Conservation (phyloP, 352 stramenopile genomes). For the Phytophthora boehmeriae region DNA sequence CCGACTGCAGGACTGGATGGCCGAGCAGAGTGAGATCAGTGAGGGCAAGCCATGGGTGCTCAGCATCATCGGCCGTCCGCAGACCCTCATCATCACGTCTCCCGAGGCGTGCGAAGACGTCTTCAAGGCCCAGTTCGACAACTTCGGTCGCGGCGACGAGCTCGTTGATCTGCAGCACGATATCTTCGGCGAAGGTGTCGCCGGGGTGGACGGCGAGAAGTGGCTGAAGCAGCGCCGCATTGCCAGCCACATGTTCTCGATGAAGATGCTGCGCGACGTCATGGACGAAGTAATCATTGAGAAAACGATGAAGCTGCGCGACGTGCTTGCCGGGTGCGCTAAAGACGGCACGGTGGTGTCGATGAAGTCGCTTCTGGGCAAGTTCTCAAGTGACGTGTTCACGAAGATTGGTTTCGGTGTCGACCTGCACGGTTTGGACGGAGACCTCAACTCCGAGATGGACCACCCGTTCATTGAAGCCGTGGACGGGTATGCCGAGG, state of each 20-base stretch:
- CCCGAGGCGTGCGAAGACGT: constrained; percentile 37
- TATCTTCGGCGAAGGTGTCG: constrained; percentile 66
- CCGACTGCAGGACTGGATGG: constrained; percentile 65
- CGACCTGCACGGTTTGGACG: constrained; percentile 52
- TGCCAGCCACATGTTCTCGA: constrained; percentile 82
- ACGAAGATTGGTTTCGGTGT: constrained; percentile 77
- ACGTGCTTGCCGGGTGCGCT: constrained; percentile 31
- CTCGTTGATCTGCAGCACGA: constrained; percentile 38
- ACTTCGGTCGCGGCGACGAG: constrained; percentile 41
- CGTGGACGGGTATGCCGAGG: constrained; percentile 42
- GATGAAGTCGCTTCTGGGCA: constrained; percentile 52
- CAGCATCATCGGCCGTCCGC: constrained; percentile 41
- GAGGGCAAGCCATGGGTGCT: constrained; percentile 56
- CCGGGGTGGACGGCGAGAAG: constrained; percentile 44
- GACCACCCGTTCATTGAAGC: constrained; percentile 55
- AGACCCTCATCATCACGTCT: constrained; percentile 48
- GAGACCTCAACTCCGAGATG: constrained; percentile 35
- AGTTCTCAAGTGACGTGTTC: constrained; percentile 81
- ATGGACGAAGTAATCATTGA: constrained; percentile 46
- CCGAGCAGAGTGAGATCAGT: constrained; percentile 48
- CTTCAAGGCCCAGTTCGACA: constrained; percentile 55
- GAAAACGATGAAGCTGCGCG: constrained; percentile 38
- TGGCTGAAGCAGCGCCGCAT: constrained; percentile 67
- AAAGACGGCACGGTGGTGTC: constrained; percentile 9
- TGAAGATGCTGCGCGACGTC: constrained; percentile 37